Conservation (phyloP, 164 flowering plant genomes). For the Sedum album region DNA sequence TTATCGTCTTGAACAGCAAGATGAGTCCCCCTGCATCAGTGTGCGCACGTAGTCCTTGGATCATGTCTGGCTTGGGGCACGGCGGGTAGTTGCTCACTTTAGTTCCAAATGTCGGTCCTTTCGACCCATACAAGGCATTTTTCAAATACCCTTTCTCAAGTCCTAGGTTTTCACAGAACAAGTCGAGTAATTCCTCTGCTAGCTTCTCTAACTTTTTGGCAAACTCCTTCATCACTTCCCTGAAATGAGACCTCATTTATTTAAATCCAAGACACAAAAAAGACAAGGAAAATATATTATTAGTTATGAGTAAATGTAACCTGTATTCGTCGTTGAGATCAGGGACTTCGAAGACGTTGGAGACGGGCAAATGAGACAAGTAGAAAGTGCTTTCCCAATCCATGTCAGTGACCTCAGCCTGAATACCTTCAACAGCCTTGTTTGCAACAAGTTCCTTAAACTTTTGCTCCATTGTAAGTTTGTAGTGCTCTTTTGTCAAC, state of each 20-base stretch:
- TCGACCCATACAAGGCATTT: slow-evolving; percentile 39
- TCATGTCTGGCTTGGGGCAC: not conserved
- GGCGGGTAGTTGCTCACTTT: slow-evolving; percentile 19
- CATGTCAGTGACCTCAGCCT: slow-evolving; percentile 1
- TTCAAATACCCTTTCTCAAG: slow-evolving; percentile 40
- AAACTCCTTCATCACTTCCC: slow-evolving; percentile 49
- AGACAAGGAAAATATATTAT: not conserved
- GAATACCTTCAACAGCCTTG: not conserved
- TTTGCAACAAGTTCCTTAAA: not conserved
- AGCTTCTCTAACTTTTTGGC: slow-evolving; percentile 38
- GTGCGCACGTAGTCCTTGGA: not conserved
- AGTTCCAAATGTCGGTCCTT: slow-evolving; percentile 62
- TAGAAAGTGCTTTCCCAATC: not conserved
- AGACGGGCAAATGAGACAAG: not conserved
- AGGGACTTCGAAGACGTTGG: not conserved
- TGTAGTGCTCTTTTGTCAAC: not conserved
- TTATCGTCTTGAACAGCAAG: not conserved
- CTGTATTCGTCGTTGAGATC: not conserved
- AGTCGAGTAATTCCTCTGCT: slow-evolving; percentile 56
- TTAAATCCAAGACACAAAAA: not conserved
- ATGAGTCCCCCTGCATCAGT: not conserved
- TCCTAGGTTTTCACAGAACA: slow-evolving; percentile 73
- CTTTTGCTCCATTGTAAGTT: not conserved
- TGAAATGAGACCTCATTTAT: slow-evolving; percentile 17
- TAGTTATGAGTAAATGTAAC: not conserved